phyloP scores from a whole-genome alignment of 768 basidiomycete species.

The Termitomyces sp. region DNA sequence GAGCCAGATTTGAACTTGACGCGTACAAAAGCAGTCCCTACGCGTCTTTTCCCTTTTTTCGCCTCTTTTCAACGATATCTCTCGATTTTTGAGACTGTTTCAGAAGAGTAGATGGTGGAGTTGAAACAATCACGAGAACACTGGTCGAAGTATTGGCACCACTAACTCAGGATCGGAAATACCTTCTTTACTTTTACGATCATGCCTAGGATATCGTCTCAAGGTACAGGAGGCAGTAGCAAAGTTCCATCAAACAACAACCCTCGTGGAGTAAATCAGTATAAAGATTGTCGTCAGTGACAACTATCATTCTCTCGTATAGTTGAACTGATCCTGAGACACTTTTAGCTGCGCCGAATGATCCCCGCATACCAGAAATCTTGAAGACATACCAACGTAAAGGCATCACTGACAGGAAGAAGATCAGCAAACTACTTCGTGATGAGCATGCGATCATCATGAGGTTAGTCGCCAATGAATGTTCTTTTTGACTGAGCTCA shows the following conservation, averaged over 20 bases:
- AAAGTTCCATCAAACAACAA: constrained; percentile 8
- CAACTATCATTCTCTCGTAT: neutral
- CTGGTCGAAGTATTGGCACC: too few relatives aligned
- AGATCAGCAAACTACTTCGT: constrained; percentile 9
- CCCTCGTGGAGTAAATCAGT: constrained; percentile 14
- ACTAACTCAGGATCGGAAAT: neutral
- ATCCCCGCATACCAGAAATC: constrained; percentile 11
- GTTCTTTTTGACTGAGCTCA: neutral
- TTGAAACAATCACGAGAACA: neutral
- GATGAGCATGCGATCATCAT: constrained; percentile 19
- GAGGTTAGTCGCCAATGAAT: constrained; percentile 22
- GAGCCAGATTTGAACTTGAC: neutral
- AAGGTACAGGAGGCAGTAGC: neutral
- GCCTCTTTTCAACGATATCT: neutral
- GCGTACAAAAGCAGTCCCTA: neutral
- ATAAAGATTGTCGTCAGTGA: constrained; percentile 14
- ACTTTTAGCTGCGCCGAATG: constrained; percentile 8
- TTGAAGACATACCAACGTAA: constrained; percentile 13
- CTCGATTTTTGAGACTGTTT: neutral
- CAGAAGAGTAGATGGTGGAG: neutral
- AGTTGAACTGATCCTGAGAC: neutral
- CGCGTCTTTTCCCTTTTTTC: neutral
- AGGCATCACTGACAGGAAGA: constrained; percentile 12
- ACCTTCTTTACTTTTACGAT: too few relatives aligned
- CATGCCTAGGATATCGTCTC: neutral